These are phyloP conservation scores for Rhizoclosmatium globosum DNA, from an alignment of 192 early-diverging fungal genomes.

Conservation along the genomic window DNA sequence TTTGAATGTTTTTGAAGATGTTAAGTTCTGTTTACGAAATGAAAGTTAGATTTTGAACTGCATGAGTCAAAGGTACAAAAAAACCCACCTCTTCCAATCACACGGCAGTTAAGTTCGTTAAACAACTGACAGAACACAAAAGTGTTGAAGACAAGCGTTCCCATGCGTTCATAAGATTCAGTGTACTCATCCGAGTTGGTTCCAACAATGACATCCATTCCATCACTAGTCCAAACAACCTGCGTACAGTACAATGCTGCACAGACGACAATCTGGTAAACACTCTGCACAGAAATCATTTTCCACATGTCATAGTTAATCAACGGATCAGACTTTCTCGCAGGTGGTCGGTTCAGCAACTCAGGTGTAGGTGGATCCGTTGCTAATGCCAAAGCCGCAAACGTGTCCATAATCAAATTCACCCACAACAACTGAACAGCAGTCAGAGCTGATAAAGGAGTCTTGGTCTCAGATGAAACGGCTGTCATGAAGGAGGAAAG, in stretches of 20 bases:
- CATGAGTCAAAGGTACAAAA: not conserved
- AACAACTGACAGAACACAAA: slow-evolving; percentile 96
- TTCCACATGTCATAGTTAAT: slow-evolving; percentile 91
- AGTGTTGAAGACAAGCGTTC: slow-evolving; percentile 90
- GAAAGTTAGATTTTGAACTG: slow-evolving; percentile 7
- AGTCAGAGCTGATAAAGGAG: slow-evolving; percentile 77
- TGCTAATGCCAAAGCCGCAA: slow-evolving; percentile 96
- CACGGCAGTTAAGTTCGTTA: slow-evolving; percentile 92
- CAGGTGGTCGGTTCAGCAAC: slow-evolving; percentile 81
- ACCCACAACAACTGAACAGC: slow-evolving; percentile 99
- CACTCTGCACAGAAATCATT: slow-evolving; percentile 89
- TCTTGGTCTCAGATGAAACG: slow-evolving; percentile 34
- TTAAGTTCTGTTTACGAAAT: slow-evolving; percentile 66
- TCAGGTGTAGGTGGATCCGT: slow-evolving; percentile 91
- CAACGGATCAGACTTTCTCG: slow-evolving; percentile 75
- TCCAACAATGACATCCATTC: slow-evolving; percentile 29
- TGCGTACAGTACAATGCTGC: slow-evolving; percentile 53
- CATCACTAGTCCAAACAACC: not conserved
- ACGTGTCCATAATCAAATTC: slow-evolving; percentile 99
- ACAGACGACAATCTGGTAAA: slow-evolving; percentile 88
- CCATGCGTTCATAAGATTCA: slow-evolving; percentile 25
- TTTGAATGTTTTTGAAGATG: slow-evolving; percentile 81
- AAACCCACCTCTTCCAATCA: slow-evolving; percentile 73
- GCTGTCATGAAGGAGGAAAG: slow-evolving; percentile 55
- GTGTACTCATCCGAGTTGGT: slow-evolving; percentile 5